phyloP scores from a whole-genome alignment of 2,329 filamentous ascomycete genomes.

The Amylocarpus encephaloides region DNA sequence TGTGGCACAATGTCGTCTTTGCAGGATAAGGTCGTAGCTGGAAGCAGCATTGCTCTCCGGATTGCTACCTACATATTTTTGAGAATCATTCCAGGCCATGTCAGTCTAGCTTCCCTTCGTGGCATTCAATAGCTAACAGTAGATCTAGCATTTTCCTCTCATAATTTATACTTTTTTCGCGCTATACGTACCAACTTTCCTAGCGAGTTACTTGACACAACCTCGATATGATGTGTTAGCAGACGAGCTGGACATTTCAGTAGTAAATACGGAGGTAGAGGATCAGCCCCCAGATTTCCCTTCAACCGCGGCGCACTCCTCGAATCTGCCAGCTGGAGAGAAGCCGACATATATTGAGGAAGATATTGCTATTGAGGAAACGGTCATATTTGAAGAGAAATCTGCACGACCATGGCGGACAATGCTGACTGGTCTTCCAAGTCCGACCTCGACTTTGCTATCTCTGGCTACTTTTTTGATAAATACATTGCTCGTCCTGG shows the following conservation, averaged over 20 bases:
- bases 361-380: constrained; percentile 58
- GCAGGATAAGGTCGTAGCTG: constrained; percentile 24
- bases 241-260: constrained; percentile 51
- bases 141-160: constrained; percentile 32
- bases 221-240: constrained; percentile 50
- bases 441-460: constrained; percentile 57
- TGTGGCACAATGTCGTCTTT: constrained; percentile 18
- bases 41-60: constrained; percentile 45
- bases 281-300: constrained; percentile 28
- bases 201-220: constrained; percentile 50
- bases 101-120: constrained; percentile 19
- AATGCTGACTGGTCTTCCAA: constrained; percentile 70
- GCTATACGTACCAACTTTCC: constrained; percentile 59
- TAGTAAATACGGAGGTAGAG: constrained; percentile 41
- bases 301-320: constrained; percentile 25
- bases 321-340: constrained; percentile 20
- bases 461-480: constrained; percentile 64
- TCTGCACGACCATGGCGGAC: constrained; percentile 53
- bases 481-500: constrained; percentile 62
- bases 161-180: constrained; percentile 56
- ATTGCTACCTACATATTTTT: constrained; percentile 51
- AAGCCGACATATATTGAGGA: constrained; percentile 37
- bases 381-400: constrained; percentile 51
- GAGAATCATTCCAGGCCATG: constrained; percentile 43
- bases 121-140: constrained; percentile 4